A percentile compares a stretch with the other conserved stretches of the same genome.
phyloP scores from a whole-genome alignment of 768 basidiomycete species.

The Auricularia sp. region DNA sequence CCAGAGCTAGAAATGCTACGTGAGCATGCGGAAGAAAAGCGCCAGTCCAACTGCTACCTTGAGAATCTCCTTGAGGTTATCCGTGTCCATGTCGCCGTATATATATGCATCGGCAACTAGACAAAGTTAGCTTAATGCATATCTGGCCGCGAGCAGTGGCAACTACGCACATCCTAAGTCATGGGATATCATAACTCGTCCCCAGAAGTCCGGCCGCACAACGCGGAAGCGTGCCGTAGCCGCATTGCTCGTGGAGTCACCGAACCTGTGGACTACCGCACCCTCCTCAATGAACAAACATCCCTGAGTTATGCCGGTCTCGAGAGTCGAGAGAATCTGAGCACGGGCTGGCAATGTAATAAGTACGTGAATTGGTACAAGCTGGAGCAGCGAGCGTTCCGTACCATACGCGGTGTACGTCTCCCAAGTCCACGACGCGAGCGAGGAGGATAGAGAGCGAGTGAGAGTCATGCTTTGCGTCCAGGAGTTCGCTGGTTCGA shows the following conservation, averaged over 20 bases:
- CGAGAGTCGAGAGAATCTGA: background rate
- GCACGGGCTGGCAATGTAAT: background rate
- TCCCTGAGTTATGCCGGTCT: background rate
- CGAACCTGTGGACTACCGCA: background rate
- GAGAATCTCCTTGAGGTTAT: slow-evolving; percentile 22
- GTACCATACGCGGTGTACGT: background rate
- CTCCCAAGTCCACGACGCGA: background rate
- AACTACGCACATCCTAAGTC: background rate
- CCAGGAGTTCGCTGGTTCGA: too few species aligned
- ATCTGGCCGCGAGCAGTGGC: background rate
- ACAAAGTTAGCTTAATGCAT: background rate
- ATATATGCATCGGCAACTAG: slow-evolving; percentile 26
- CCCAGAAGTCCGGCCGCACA: background rate
- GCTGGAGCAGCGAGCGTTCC: background rate
- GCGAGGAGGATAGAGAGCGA: background rate
- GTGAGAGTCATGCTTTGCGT: background rate
- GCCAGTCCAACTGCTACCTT: slow-evolving; percentile 12
- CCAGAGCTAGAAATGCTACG: slow-evolving; percentile 18
- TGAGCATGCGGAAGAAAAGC: slow-evolving; percentile 4
- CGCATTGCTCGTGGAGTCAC: background rate
- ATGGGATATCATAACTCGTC: background rate
- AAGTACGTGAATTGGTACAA: background rate
- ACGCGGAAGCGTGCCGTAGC: background rate
- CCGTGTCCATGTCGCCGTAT: slow-evolving; percentile 24
- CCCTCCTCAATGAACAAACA: background rate